Conservation (phyloP, 495 filamentous ascomycete species). For the Penicillium argentinense region DNA sequence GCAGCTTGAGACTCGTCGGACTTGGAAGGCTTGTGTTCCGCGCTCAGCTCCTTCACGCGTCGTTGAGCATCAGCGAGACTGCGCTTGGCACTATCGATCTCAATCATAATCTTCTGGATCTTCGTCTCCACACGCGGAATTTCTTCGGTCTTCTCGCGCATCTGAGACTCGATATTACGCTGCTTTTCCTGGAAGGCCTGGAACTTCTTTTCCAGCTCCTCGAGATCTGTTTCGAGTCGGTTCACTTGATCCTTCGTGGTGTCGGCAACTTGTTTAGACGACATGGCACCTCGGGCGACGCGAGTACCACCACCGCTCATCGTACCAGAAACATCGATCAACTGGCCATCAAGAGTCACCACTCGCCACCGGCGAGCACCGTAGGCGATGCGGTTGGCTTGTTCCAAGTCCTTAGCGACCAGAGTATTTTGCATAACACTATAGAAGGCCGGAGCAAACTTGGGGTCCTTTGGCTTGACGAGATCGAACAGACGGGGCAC, state of each 20-base stretch:
- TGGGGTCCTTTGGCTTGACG: constrained; percentile 82
- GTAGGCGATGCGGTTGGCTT: constrained; percentile 95
- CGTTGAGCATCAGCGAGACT: constrained; percentile 83
- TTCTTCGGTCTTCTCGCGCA: constrained; percentile 73
- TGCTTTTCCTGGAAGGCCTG: constrained; percentile 78
- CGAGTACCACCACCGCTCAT: constrained; percentile 96
- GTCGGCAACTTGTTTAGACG: constrained; percentile 84
- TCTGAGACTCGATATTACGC: constrained; percentile 67
- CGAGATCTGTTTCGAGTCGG: constrained; percentile 83
- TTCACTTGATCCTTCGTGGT: constrained; percentile 82
- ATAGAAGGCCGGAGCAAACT: constrained; percentile 90
- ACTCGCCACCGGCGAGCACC: constrained; percentile 91
- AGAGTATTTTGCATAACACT: constrained; percentile 90
- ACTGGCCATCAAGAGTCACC: constrained; percentile 89
- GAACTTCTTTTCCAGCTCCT: constrained; percentile 77
- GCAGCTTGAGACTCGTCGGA: constrained; percentile 69
- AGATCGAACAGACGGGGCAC: constrained; percentile 92
- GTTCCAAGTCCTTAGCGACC: constrained; percentile 86
- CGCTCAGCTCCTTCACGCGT: constrained; percentile 76
- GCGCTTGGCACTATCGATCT: constrained; percentile 80
- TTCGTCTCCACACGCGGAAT: constrained; percentile 84
- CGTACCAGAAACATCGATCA: constrained; percentile 96
- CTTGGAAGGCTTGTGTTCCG: constrained; percentile 75
- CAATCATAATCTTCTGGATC: constrained; percentile 88
- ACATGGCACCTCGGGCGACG: constrained; percentile 89